Conservation (phyloP, 2,329 filamentous ascomycete genomes). For the Aspergillus transmontanensis region DNA sequence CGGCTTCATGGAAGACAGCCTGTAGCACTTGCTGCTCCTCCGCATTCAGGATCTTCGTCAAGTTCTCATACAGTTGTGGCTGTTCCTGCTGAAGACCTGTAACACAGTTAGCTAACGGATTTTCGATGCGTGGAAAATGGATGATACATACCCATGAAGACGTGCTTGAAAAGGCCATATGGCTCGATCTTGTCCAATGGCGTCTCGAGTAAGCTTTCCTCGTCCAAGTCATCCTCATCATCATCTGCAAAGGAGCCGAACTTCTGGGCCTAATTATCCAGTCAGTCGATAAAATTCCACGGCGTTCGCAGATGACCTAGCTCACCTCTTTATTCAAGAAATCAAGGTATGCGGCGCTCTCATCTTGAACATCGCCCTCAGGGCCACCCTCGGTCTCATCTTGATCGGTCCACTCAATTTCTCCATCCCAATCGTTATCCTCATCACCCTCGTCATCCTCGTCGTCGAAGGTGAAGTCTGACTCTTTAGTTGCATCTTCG, state of each 20-base stretch:
- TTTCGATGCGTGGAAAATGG: neutral
- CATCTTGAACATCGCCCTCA: slow-evolving; percentile 74
- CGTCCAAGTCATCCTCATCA: slow-evolving; percentile 89
- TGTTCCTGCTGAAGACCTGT: slow-evolving; percentile 86
- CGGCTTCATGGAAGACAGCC: slow-evolving; percentile 72
- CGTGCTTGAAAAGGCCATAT: slow-evolving; percentile 83
- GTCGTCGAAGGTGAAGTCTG: slow-evolving; percentile 76
- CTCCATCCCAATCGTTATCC: slow-evolving; percentile 79
- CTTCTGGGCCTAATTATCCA: slow-evolving; percentile 68
- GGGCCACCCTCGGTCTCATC: slow-evolving; percentile 64
- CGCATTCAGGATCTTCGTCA: slow-evolving; percentile 75
- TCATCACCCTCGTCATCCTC: slow-evolving; percentile 75
- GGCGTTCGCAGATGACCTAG: slow-evolving; percentile 4
- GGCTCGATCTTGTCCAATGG: slow-evolving; percentile 94
- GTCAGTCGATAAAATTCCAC: slow-evolving; percentile 18
- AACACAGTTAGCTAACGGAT: slow-evolving; percentile 30
- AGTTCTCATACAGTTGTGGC: slow-evolving; percentile 79
- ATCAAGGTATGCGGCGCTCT: slow-evolving; percentile 91
- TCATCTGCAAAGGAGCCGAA: slow-evolving; percentile 74
- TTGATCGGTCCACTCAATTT: slow-evolving; percentile 68
- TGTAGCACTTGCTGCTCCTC: slow-evolving; percentile 84
- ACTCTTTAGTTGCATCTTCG: slow-evolving; percentile 87
- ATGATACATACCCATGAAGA: slow-evolving; percentile 74
- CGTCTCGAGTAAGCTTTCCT: slow-evolving; percentile 89
- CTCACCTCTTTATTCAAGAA: slow-evolving; percentile 88